Evolutionary conservation across 306 rosid genomes (phyloP).

Genomic region (Begonia fuchsioides): DNA sequence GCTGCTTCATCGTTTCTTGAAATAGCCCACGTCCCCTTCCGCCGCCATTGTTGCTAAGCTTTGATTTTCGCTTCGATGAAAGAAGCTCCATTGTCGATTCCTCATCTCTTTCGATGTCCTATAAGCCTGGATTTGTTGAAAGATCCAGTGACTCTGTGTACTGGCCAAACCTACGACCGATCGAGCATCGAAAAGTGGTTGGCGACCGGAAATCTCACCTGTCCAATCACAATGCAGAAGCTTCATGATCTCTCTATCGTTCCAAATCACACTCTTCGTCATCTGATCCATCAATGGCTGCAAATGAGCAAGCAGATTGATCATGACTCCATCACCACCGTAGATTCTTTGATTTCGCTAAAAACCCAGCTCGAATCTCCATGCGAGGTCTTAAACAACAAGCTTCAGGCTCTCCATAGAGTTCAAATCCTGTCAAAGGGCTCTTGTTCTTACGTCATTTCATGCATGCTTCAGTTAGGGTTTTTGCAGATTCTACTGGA

Average conservation of each 20-base stretch:
- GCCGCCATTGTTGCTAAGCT: no score
- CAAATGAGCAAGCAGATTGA: conserved; percentile 26
- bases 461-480: conserved; percentile 43
- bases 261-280: conserved; percentile 75
- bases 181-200: conserved; percentile 72
- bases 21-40: no score
- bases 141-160: conserved; percentile 73
- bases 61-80: conserved; percentile 13
- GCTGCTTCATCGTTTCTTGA: no score
- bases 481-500: conserved; percentile 56
- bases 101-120: conserved; percentile 70
- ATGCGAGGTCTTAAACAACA: conserved; percentile 19
- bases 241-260: conserved; percentile 61
- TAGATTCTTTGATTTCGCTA: conserved; percentile 31
- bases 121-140: conserved; percentile 67
- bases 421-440: conserved; percentile 28
- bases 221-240: conserved; percentile 93
- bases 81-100: conserved; percentile 35
- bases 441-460: conserved; percentile 23
- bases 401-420: conserved; percentile 35
- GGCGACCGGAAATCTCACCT: conserved; percentile 60
- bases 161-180: conserved; percentile 85
- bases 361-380: conserved; percentile 36
- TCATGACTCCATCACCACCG: conserved; percentile 18
- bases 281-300: conserved; percentile 63